phyloP scores from a whole-genome alignment of 1,284 basidiomycete genomes.

The Ceratobasidium sp. region DNA sequence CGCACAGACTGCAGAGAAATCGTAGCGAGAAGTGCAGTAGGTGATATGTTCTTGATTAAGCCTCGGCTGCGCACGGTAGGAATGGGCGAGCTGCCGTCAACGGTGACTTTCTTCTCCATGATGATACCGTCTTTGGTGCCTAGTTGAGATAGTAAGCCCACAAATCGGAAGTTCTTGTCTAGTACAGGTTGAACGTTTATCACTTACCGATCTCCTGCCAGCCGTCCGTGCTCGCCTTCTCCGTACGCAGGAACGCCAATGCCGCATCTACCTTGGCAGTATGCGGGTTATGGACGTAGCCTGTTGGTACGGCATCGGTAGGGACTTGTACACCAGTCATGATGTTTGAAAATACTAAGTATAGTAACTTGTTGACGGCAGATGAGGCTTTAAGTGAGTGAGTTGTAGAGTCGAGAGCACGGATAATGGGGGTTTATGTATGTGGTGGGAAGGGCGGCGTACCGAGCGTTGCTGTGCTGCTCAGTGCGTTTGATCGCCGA shows the following conservation, averaged over 20 bases:
- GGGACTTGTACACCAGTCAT: conserved; percentile 41
- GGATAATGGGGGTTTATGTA: not conserved
- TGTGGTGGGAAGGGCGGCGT: not conserved
- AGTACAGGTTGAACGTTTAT: not conserved
- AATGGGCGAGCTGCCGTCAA: conserved; percentile 47
- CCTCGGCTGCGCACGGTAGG: conserved; percentile 49
- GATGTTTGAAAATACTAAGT: not conserved
- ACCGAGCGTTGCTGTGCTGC: not conserved
- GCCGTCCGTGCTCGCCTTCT: conserved; percentile 48
- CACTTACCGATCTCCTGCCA: conserved; percentile 49
- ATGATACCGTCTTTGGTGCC: conserved; percentile 48
- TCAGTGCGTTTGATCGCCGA: not conserved
- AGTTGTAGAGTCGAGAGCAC: not conserved
- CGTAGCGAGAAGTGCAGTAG: conserved; percentile 44
- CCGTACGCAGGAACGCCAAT: conserved; percentile 43
- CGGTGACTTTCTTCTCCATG: conserved; percentile 49
- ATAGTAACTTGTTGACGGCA: not conserved
- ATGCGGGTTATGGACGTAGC: conserved; percentile 45
- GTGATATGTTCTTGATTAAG: conserved; percentile 43
- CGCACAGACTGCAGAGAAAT: conserved; percentile 45
- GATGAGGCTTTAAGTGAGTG: not conserved
- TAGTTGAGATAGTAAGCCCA: not conserved
- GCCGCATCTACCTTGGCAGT: conserved; percentile 45
- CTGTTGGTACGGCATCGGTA: conserved; percentile 39
- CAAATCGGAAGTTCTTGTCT: not conserved